phyloP scores from a whole-genome alignment of 1,139 yeast species.

The Taphrina sp. region DNA sequence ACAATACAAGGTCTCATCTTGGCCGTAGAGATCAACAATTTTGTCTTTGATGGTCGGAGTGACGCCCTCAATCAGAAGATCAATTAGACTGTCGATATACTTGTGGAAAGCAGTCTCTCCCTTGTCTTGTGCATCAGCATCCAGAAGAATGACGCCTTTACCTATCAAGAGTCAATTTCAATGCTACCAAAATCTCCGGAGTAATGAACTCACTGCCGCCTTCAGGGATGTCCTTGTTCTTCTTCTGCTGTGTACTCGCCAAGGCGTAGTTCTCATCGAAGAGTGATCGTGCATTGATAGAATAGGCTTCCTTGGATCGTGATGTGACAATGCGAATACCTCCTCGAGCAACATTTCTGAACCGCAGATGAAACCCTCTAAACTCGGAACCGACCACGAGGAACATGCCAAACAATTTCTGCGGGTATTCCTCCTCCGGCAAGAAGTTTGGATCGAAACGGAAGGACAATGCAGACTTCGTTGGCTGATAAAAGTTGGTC shows the following conservation, averaged over 20 bases:
- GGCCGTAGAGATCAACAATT: constrained; percentile 77
- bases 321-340: constrained; percentile 95
- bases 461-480: constrained; percentile 93
- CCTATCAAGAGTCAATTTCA: too few relatives aligned
- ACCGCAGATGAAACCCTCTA: constrained; percentile 95
- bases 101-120: constrained; percentile 87
- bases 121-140: constrained; percentile 70
- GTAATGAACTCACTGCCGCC: too few relatives aligned
- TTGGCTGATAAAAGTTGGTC: constrained; percentile 90
- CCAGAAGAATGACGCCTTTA: constrained; percentile 89
- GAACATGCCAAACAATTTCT: constrained; percentile 90
- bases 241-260: constrained; percentile 94
- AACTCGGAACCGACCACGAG: constrained; percentile 94
- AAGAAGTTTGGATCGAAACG: constrained; percentile 83
- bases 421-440: constrained; percentile 84
- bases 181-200: too few relatives aligned
- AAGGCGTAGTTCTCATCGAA: constrained; percentile 95
- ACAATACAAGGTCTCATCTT: constrained; percentile 87
- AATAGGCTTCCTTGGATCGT: constrained; percentile 79
- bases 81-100: constrained; percentile 87
- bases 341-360: constrained; percentile 96
- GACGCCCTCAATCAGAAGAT: constrained; percentile 68
- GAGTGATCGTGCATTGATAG: constrained; percentile 78
- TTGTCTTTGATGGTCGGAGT: constrained; percentile 78
- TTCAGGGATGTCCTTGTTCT: constrained; percentile 97